phyloP scores from a whole-genome alignment of 371 early-diverging fungal species.

The Saksenaea vasiformis region DNA sequence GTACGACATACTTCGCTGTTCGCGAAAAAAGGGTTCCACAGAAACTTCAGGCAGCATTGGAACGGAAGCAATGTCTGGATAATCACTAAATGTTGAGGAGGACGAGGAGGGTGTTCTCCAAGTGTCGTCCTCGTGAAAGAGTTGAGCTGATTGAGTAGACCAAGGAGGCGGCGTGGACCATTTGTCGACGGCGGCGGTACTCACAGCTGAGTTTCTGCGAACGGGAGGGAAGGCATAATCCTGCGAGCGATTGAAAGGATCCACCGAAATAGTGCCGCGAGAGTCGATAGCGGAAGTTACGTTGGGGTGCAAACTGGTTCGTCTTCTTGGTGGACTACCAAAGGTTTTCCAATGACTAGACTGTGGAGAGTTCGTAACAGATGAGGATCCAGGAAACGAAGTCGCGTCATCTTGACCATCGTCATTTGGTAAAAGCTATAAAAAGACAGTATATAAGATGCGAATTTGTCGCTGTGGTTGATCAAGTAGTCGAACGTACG shows the following conservation, averaged over 20 bases:
- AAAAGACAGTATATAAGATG: background rate
- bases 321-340: constrained; percentile 23
- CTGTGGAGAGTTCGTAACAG: constrained; percentile 11
- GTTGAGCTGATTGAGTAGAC: background rate
- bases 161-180: constrained; percentile 15
- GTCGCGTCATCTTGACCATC: constrained; percentile 8
- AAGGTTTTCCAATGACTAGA: constrained; percentile 25
- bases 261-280: background rate
- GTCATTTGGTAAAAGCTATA: constrained; percentile 11
- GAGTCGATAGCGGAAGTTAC: constrained; percentile 7
- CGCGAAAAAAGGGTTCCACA: constrained; percentile 32
- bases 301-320: constrained; percentile 6
- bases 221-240: constrained; percentile 43
- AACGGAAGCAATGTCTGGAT: constrained; percentile 37
- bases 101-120: constrained; percentile 7
- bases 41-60: constrained; percentile 45
- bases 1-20: constrained; percentile 45
- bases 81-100: constrained; percentile 14
- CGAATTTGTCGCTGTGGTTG: background rate
- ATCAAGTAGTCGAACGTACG: constrained; percentile 14
- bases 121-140: background rate
- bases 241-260: constrained; percentile 22
- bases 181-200: constrained; percentile 13
- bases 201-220: constrained; percentile 40
- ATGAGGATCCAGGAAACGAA: constrained; percentile 11